Conservation (phyloP, 2,329 filamentous ascomycete genomes). For the Colletotrichum lindemuthianum region DNA sequence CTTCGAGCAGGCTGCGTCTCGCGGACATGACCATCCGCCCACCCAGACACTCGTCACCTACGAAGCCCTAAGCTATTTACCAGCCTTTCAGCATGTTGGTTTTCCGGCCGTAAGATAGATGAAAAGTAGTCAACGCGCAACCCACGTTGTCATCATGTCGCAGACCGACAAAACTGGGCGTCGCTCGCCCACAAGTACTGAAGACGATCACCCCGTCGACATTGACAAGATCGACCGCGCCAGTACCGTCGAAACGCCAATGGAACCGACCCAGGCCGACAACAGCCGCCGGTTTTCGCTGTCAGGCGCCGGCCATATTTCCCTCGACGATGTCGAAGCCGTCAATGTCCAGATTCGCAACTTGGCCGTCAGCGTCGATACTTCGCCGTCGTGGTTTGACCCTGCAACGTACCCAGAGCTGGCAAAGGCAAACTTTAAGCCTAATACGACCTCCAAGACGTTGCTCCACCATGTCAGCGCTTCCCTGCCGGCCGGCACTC, state of each 20-base stretch:
- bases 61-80: too few species aligned
- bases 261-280: conserved; percentile 38
- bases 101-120: too few species aligned
- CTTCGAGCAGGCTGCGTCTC: too few species aligned
- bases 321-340: conserved; percentile 63
- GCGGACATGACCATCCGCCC: too few species aligned
- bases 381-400: conserved; percentile 63
- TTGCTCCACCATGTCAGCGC: conserved; percentile 73
- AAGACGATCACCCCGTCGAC: conserved; percentile 35
- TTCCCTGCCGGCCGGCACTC: conserved; percentile 69
- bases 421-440: conserved; percentile 50
- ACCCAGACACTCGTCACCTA: too few species aligned
- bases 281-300: conserved; percentile 42
- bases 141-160: conserved; percentile 1
- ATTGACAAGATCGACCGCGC: conserved; percentile 46
- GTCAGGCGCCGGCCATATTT: conserved; percentile 50
- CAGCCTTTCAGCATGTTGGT: too few species aligned
- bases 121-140: too few species aligned
- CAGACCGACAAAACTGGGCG: neutral
- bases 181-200: neutral
- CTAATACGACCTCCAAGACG: conserved; percentile 53
- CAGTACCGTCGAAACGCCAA: conserved; percentile 46
- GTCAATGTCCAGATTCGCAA: conserved; percentile 64
- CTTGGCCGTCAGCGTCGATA: conserved; percentile 66
- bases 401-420: conserved; percentile 57